These are phyloP conservation scores for Gliomastix tumulicola DNA, from an alignment of 2,329 filamentous ascomycete genomes.

Conservation along the genomic window DNA sequence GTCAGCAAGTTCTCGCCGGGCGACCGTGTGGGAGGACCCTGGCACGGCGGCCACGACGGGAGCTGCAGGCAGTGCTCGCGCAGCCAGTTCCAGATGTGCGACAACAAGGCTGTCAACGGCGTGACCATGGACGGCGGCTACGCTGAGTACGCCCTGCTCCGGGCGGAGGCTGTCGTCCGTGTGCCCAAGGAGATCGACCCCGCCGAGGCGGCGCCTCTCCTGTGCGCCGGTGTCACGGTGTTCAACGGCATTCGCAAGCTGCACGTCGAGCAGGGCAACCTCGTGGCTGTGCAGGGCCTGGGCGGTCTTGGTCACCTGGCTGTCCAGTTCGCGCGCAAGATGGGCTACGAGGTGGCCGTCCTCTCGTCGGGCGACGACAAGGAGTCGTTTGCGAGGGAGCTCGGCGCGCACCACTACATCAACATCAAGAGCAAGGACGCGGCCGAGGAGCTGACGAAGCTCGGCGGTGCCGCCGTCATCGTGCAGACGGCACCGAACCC, in stretches of 20 bases:
- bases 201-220: slow-evolving; percentile 48
- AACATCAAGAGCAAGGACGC: slow-evolving; percentile 45
- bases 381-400: slow-evolving; percentile 52
- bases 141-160: slow-evolving; percentile 55
- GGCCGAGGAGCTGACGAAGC: slow-evolving; percentile 36
- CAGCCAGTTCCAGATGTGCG: slow-evolving; percentile 63
- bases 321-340: slow-evolving; percentile 67
- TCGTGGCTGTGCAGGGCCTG: slow-evolving; percentile 59
- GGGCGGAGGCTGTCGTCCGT: slow-evolving; percentile 51
- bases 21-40: slow-evolving; percentile 53
- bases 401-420: slow-evolving; percentile 37
- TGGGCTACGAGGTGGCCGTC: slow-evolving; percentile 69
- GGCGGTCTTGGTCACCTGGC: slow-evolving; percentile 73
- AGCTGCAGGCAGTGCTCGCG: slow-evolving; percentile 57
- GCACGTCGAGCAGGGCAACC: slow-evolving; percentile 40
- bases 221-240: slow-evolving; percentile 60
- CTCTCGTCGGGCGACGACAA: slow-evolving; percentile 62
- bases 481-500: slow-evolving; percentile 58
- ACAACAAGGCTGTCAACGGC: slow-evolving; percentile 56
- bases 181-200: slow-evolving; percentile 47
- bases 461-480: slow-evolving; percentile 57
- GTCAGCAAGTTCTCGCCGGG: slow-evolving; percentile 55
- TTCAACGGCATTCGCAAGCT: slow-evolving; percentile 53
- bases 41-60: slow-evolving; percentile 47
- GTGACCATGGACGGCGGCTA: slow-evolving; percentile 61